phyloP scores from a whole-genome alignment of 306 rosid species.

The Quercus berberidifolia region DNA sequence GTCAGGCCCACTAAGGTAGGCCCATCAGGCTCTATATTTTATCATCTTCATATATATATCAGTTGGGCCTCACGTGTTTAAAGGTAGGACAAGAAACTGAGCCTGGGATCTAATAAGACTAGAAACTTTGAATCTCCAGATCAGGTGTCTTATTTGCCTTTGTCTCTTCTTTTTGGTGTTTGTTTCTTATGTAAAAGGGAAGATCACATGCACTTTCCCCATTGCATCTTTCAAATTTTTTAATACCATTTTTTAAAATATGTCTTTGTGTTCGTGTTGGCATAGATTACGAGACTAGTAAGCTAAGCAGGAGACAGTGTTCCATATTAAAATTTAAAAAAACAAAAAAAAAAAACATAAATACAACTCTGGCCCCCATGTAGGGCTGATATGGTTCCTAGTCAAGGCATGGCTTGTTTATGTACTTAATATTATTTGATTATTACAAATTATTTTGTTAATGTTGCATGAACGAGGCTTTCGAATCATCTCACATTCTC shows the following conservation, averaged over 20 bases:
- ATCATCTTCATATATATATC: too few species aligned
- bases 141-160: neutral
- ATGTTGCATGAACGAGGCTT: constrained; percentile 47
- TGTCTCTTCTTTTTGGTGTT: constrained; percentile 15
- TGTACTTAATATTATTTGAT: neutral
- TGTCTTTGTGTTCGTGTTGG: constrained; percentile 1
- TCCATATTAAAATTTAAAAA: neutral
- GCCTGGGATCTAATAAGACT: neutral
- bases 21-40: too few species aligned
- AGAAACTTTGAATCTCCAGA: constrained; percentile 1
- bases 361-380: constrained; percentile 20
- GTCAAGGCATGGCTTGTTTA: constrained; percentile 10
- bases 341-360: neutral
- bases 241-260: too few species aligned
- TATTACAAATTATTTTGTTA: constrained; percentile 18
- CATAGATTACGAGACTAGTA: constrained; percentile 17
- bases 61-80: neutral
- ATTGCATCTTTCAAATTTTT: neutral
- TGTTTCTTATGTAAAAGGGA: constrained; percentile 18
- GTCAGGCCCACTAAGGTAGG: too few species aligned
- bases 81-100: neutral
- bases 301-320: constrained; percentile 1
- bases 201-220: constrained; percentile 18
- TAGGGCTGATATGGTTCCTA: constrained; percentile 14
- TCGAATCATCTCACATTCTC: constrained; percentile 58